phyloP scores from a whole-genome alignment of 2,329 filamentous ascomycete genomes.

The Aspergillus ochraceus region DNA sequence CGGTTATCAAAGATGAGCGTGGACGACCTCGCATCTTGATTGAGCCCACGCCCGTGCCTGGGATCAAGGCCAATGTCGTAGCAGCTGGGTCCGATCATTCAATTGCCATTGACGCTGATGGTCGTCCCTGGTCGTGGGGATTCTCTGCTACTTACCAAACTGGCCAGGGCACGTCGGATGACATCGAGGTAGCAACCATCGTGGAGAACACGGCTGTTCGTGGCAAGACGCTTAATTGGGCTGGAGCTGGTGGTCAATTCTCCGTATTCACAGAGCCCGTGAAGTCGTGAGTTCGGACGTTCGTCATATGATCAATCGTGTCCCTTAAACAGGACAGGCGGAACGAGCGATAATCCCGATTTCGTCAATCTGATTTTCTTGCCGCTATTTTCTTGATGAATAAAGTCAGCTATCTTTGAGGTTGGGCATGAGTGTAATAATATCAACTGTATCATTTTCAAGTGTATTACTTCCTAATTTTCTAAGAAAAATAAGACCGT shows the following conservation, averaged over 20 bases:
- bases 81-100: slow-evolving; percentile 71
- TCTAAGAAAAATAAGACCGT: too few relatives aligned
- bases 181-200: slow-evolving; percentile 72
- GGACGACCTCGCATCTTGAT: slow-evolving; percentile 70
- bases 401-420: too few relatives aligned
- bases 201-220: slow-evolving; percentile 84
- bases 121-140: slow-evolving; percentile 75
- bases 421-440: too few relatives aligned
- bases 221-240: slow-evolving; percentile 71
- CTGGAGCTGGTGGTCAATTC: slow-evolving; percentile 85
- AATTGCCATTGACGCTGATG: slow-evolving; percentile 67
- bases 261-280: slow-evolving; percentile 41
- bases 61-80: slow-evolving; percentile 58
- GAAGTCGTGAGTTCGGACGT: slow-evolving; percentile 11
- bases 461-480: too few relatives aligned
- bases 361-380: too few relatives aligned
- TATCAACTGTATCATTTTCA: too few relatives aligned
- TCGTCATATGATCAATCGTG: background rate
- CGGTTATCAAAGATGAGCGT: slow-evolving; percentile 64
- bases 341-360: background rate
- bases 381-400: too few relatives aligned
- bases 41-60: slow-evolving; percentile 61
- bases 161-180: slow-evolving; percentile 74
- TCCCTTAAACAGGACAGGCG: background rate
- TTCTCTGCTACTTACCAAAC: slow-evolving; percentile 81